Base-by-base conservation (phyloP, 768 basidiomycete species). In the Rhizopogon vulgaris region DNA sequence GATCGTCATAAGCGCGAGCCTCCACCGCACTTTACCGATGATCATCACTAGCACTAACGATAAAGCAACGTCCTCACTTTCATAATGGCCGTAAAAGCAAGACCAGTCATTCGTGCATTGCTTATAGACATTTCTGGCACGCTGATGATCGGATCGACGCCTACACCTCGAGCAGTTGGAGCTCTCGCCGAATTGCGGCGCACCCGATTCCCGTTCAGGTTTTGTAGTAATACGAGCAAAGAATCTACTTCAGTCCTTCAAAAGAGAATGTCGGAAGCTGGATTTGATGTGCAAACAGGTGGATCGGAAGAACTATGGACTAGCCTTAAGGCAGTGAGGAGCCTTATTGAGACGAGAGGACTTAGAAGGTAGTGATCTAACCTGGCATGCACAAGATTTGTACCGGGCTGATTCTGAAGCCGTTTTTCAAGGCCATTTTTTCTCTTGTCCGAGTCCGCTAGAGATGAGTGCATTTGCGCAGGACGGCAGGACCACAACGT, bases 121-220 rank as follows among this genome's bases (percentile, higher is more conserved):
- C 75, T 87, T 17, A 75, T 87, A 48, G 85, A 87, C 57, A 75
- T 87, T 34, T 85, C 82, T 3, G 85, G 86, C 0, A 88, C 82
- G 1, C 65, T 89, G 4, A 78, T 85, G 43, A 64, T 83, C 37
- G 84, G 78, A 39, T 60, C 71, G 1, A 65, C 64, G 0, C 71
- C 84, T 0, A 83, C 76, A 0, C 71, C 73, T 0, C 62, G 69
- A 7, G 82, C 85, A 0, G 73, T 42, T 4, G 41, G 55, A 6
- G 62, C 65, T 2, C 55, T 66, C 14, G 37, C 49, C 1, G 47
- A 64, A 14, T 63, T 79, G 15, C 63, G 69, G 2, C 53, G 52
- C 2, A 62, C 69, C 15, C 51, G 54, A 2, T 57, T 78, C 7
- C 74, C 77, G 7, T 72, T 83, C 65, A 70, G 78, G 25, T 69